Percentiles rank a stretch among this genome's conserved stretches.
Evolutionary conservation across 2,329 filamentous ascomycete species (phyloP).

Genomic region (Colletotrichum spinosum): DNA sequence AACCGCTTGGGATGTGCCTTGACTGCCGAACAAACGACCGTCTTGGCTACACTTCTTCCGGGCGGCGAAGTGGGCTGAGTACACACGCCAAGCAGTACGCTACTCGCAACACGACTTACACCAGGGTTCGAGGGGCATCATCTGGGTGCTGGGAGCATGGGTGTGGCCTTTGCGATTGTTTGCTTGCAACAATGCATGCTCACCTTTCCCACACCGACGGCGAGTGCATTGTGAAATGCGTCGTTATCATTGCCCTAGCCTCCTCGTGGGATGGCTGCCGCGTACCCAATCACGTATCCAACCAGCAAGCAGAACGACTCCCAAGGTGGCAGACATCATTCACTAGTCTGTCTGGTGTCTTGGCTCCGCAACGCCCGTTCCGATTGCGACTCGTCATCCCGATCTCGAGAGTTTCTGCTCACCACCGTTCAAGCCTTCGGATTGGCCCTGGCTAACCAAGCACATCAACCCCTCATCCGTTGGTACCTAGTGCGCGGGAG

Average conservation of each 20-base stretch:
- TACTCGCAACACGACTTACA: no score
- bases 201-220: constrained; percentile 17
- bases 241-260: constrained; percentile 1
- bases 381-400: constrained; percentile 21
- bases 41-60: constrained; percentile 10
- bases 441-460: background rate
- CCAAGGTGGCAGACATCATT: background rate
- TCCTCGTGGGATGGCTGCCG: background rate
- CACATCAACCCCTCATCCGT: background rate
- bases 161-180: background rate
- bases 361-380: constrained; percentile 5
- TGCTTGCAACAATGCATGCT: constrained; percentile 15
- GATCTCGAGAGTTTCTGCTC: constrained; percentile 15
- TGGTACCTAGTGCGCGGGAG: background rate
- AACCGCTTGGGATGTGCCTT: constrained; percentile 2
- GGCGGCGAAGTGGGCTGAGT: background rate
- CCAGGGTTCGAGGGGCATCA: background rate
- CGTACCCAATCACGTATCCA: background rate
- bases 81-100: no score
- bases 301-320: background rate
- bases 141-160: background rate
- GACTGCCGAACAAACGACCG: constrained; percentile 13
- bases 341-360: constrained; percentile 10
- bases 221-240: background rate
- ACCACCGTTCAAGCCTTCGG: background rate